Conservation (phyloP, 2,329 filamentous ascomycete species). For the Trichoderma citrinoviride region DNA sequence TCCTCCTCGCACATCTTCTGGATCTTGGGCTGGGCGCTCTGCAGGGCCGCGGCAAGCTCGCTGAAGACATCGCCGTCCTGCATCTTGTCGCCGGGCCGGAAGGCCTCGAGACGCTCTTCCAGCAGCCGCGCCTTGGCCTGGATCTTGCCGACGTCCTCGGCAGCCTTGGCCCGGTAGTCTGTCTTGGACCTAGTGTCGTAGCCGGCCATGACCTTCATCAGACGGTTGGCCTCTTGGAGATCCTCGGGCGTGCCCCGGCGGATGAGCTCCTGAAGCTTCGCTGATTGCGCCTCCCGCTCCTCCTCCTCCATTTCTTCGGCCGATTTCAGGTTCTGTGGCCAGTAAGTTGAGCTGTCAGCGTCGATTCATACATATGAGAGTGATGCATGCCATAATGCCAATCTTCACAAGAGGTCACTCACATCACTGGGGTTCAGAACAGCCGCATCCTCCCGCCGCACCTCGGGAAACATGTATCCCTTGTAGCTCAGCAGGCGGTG, state of each 20-base stretch:
- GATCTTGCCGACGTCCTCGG: slow-evolving; percentile 90
- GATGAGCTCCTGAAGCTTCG: slow-evolving; percentile 97
- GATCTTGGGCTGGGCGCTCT: slow-evolving; percentile 96
- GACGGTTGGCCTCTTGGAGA: slow-evolving; percentile 89
- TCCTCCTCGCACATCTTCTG: slow-evolving; percentile 99
- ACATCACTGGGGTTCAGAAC: slow-evolving; percentile 96
- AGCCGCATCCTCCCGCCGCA: slow-evolving; percentile 89
- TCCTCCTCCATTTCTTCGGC: slow-evolving; percentile 99
- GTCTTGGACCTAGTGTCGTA: slow-evolving; percentile 95
- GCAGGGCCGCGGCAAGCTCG: slow-evolving; percentile 84
- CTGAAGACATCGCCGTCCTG: slow-evolving; percentile 65
- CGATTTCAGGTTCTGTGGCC: slow-evolving; percentile 78
- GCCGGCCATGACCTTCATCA: slow-evolving; percentile 99
- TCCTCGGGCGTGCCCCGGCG: slow-evolving; percentile 88
- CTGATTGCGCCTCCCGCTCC: slow-evolving; percentile 88
- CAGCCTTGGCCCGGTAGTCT: slow-evolving; percentile 95
- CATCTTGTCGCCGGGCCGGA: slow-evolving; percentile 78
- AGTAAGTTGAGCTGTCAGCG: slow-evolving; percentile 3
- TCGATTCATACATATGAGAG: not conserved
- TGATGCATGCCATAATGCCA: not conserved
- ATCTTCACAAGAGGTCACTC: slow-evolving; percentile 38
- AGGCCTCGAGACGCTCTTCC: slow-evolving; percentile 87
- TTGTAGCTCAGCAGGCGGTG: slow-evolving; percentile 94
- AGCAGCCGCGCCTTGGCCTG: slow-evolving; percentile 91
- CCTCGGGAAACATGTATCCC: slow-evolving; percentile 91